Percentiles rank a stretch among this genome's conserved stretches.
phyloP scores from a whole-genome alignment of 164 flowering plant species.

The Berberis vulgaris region DNA sequence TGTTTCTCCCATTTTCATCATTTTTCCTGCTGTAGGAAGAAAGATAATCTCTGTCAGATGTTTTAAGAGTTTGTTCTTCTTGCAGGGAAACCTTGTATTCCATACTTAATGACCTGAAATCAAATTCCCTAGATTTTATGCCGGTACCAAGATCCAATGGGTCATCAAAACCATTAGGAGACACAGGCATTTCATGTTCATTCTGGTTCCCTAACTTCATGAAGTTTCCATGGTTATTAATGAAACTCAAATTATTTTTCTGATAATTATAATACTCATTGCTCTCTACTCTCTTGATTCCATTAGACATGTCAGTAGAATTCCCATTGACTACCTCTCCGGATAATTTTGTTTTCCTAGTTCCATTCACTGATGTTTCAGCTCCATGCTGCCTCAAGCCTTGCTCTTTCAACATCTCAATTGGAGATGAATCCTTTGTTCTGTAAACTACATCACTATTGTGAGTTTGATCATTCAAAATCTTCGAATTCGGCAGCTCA shows the following conservation, averaged over 20 bases:
- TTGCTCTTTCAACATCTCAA: too few relatives aligned
- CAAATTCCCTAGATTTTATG: conserved; percentile 10
- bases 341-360: too few relatives aligned
- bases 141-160: conserved; percentile 23
- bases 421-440: conserved; percentile 18
- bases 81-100: conserved; percentile 29
- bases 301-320: too few relatives aligned
- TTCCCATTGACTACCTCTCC: too few relatives aligned
- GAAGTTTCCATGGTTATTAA: conserved; percentile 18
- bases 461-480: conserved; percentile 14
- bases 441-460: conserved; percentile 9
- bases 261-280: conserved; percentile 20
- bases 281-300: not conserved
- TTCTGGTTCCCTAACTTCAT: conserved; percentile 16
- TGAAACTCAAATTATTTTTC: conserved; percentile 15
- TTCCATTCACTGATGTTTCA: too few relatives aligned
- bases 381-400: too few relatives aligned
- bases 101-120: conserved; percentile 3
- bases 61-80: conserved; percentile 24
- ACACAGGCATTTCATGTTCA: conserved; percentile 20
- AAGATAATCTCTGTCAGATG: conserved; percentile 19
- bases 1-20: conserved; percentile 11
- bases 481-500: conserved; percentile 8
- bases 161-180: conserved; percentile 20
- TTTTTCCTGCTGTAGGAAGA: conserved; percentile 18